phyloP scores from a whole-genome alignment of 192 early-diverging fungal species.

The Physocladia obscura region DNA sequence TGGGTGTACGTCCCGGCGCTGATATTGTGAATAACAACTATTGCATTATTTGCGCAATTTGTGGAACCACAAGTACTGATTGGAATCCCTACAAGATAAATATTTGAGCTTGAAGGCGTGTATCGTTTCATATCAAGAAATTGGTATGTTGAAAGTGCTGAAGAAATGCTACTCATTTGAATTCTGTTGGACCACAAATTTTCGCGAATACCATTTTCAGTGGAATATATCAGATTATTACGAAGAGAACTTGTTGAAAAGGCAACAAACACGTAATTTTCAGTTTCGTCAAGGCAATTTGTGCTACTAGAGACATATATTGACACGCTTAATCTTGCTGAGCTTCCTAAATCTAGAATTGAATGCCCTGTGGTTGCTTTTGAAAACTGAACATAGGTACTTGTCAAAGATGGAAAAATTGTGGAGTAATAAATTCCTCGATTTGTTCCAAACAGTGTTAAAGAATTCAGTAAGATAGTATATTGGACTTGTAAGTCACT shows the following conservation, averaged over 20 bases:
- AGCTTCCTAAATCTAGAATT: not conserved
- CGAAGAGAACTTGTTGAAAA: not conserved
- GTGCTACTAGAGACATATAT: not conserved
- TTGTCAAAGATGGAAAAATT: not conserved
- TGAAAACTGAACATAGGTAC: not conserved
- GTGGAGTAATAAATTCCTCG: slow-evolving; percentile 3
- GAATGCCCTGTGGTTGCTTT: slow-evolving; percentile 8
- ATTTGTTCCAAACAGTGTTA: slow-evolving; percentile 11
- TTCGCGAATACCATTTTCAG: not conserved
- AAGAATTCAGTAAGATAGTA: not conserved
- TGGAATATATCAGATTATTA: slow-evolving; percentile 21
- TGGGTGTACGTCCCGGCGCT: not conserved
- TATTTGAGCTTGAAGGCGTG: not conserved
- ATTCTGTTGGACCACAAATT: slow-evolving; percentile 5
- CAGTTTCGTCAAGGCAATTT: not conserved
- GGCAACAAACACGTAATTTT: not conserved
- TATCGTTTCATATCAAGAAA: not conserved
- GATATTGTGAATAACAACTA: slow-evolving; percentile 10
- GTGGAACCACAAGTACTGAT: not conserved
- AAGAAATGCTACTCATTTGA: not conserved
- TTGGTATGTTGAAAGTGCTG: not conserved
- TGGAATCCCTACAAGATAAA: slow-evolving; percentile 15
- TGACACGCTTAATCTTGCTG: not conserved
- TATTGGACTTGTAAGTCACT: not conserved
- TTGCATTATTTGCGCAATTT: not conserved